Evolutionary conservation across 2,329 filamentous ascomycete genomes (phyloP), one percentile per base, ranked within the genome.

Genomic region (Drechmeria coniospora): DNA sequence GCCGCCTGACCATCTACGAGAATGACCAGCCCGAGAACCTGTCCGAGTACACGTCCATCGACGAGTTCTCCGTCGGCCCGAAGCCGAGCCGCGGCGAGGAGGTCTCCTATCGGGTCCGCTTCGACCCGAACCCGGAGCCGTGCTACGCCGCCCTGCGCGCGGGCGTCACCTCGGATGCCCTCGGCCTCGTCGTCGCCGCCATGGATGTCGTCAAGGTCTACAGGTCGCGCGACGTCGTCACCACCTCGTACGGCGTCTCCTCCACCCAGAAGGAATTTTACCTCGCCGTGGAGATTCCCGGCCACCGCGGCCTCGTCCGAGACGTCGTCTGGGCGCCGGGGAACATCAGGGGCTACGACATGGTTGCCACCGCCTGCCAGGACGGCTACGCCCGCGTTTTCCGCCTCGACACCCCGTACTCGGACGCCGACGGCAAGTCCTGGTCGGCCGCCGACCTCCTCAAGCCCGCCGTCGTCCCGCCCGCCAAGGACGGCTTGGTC

Each of bases 321-420:
- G 86, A 94, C 48, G 70, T 94, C 2, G 77, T 82, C 2, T 98
- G 90, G 90, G 83, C 87, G 1, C 79, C 84, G 26, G 87, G 84
- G 9, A 92, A 84, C 38, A 83, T 92, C 42, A 64, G 86, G 21
- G 87, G 87, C 1, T 87, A 82, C 49, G 90, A 98, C 50, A 68
- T 87, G 32, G 68, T 95, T 41, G 90, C 87, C 3, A 92, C 86
- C 5, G 87, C 84, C 3, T 90, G 82, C 47, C 92, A 92, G 51
- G 90, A 98, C 47, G 87, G 90, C 3, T 76, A 74, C 41, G 74
- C 94, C 22, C 69, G 87, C 22, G 78, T 98, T n/a, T 93, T 92
- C 45, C 74, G 87, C 41, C 51, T 92, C 12, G 71, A 75, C 20
- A 79, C 78, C 0, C 64, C 67, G 1, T 54, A 54, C 34, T 49